phyloP scores from a whole-genome alignment of 2,329 filamentous ascomycete species.

The Pseudonectria buxi region DNA sequence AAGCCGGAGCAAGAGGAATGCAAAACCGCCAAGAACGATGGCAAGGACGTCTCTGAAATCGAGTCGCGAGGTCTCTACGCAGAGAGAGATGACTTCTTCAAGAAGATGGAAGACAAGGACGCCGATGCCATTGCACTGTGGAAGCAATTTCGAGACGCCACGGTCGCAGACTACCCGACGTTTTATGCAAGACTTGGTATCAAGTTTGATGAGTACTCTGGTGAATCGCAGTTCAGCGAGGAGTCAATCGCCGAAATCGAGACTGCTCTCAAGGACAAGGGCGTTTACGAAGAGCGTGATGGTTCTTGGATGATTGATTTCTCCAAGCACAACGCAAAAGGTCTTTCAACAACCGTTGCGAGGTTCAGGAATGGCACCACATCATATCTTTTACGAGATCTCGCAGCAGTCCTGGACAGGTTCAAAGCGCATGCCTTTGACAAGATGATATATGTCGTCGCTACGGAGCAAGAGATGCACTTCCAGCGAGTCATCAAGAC shows the following conservation, averaged over 20 bases:
- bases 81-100: constrained; percentile 50
- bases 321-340: constrained; percentile 64
- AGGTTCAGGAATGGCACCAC: constrained; percentile 44
- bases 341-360: constrained; percentile 60
- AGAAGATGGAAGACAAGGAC: constrained; percentile 53
- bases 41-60: constrained; percentile 31
- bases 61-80: constrained; percentile 34
- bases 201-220: constrained; percentile 54
- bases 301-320: constrained; percentile 65
- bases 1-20: constrained; percentile 54
- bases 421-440: constrained; percentile 57
- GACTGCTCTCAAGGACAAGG: constrained; percentile 49
- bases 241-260: constrained; percentile 55
- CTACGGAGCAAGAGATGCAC: constrained; percentile 64
- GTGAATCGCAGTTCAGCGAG: constrained; percentile 52
- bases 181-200: constrained; percentile 51
- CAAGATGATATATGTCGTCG: constrained; percentile 74
- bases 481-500: constrained; percentile 64
- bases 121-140: constrained; percentile 45
- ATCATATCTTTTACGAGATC: constrained; percentile 59
- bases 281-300: constrained; percentile 56
- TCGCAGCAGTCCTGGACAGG: constrained; percentile 61
- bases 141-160: constrained; percentile 47
- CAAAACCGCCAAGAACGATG: constrained; percentile 38
- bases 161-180: constrained; percentile 45